Evolutionary conservation across 2,329 filamentous ascomycete species (phyloP).

Genomic region (Ustulina deusta): DNA sequence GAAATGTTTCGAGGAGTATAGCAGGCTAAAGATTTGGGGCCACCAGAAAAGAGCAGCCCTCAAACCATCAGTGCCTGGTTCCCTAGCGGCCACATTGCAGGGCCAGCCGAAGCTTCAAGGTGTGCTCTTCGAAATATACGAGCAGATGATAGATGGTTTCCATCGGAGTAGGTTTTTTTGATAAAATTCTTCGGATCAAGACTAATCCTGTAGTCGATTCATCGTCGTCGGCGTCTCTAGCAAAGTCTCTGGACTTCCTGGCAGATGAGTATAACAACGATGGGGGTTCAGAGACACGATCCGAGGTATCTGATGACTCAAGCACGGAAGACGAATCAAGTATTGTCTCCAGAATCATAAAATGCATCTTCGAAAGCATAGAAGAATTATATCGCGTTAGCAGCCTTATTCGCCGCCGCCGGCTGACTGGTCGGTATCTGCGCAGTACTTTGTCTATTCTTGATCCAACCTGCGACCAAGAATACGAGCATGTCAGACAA

Average conservation of each 20-base stretch:
- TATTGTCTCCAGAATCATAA: background rate
- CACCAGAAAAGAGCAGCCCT: conserved; percentile 16
- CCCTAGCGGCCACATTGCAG: background rate
- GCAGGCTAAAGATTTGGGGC: conserved; percentile 28
- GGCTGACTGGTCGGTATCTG: conserved; percentile 2
- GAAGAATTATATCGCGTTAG: conserved; percentile 21
- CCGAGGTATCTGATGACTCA: background rate
- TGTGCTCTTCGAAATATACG: conserved; percentile 19
- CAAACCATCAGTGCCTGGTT: conserved; percentile 6
- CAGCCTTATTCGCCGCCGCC: conserved; percentile 21
- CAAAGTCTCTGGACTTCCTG: conserved; percentile 3
- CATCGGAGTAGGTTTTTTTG: conserved; percentile 12
- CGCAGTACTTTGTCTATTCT: background rate
- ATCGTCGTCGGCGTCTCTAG: background rate
- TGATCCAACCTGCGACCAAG: background rate
- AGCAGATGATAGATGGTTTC: conserved; percentile 16
- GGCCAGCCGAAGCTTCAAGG: background rate
- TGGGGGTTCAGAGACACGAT: background rate
- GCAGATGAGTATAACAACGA: background rate
- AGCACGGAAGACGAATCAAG: background rate
- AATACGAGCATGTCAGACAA: conserved; percentile 17
- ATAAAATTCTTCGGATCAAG: background rate
- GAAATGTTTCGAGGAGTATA: conserved; percentile 30
- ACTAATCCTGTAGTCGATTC: conserved; percentile 8
- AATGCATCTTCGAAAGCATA: conserved; percentile 22